A percentile compares a stretch with the other conserved stretches of the same genome.
These are phyloP conservation scores for Globisporangium polare DNA, from an alignment of 352 stramenopile species.

Conservation along the genomic window DNA sequence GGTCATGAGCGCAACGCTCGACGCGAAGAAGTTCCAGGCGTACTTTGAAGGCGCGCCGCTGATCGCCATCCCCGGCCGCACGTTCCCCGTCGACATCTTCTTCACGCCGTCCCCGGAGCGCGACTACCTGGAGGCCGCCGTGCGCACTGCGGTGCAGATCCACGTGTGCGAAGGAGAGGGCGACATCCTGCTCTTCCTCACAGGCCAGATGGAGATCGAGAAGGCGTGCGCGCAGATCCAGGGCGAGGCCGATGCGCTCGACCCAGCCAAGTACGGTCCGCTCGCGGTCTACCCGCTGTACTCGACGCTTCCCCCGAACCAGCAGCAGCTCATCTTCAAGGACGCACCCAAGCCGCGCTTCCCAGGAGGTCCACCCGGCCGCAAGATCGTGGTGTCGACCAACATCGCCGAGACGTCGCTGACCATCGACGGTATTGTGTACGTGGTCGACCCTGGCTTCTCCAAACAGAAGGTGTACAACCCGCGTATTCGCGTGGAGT, in stretches of 20 bases:
- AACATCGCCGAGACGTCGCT: slow-evolving; percentile 99
- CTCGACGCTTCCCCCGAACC: slow-evolving; percentile 96
- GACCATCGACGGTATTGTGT: slow-evolving; percentile 99
- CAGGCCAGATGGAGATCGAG: slow-evolving; percentile 99
- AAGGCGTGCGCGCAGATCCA: slow-evolving; percentile 92
- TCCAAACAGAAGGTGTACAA: slow-evolving; percentile 99
- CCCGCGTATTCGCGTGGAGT: slow-evolving; percentile 97
- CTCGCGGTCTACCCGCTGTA: slow-evolving; percentile 96
- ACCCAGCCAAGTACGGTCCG: slow-evolving; percentile 93
- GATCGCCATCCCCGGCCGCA: slow-evolving; percentile 94
- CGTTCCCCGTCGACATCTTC: slow-evolving; percentile 98
- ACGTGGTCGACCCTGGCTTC: slow-evolving; percentile 99
- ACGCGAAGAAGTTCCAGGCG: slow-evolving; percentile 94
- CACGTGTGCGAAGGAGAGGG: slow-evolving; percentile 96
- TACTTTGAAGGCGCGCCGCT: slow-evolving; percentile 96
- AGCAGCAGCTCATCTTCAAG: slow-evolving; percentile 99
- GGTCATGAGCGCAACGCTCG: slow-evolving; percentile 98
- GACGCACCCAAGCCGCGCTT: slow-evolving; percentile 91
- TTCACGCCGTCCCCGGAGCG: slow-evolving; percentile 96
- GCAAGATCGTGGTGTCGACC: slow-evolving; percentile 97
- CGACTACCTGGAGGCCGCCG: slow-evolving; percentile 97
- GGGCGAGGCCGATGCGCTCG: slow-evolving; percentile 81
- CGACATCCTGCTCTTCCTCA: slow-evolving; percentile 99
- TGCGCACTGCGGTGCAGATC: slow-evolving; percentile 92
- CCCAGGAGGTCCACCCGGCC: slow-evolving; percentile 80